Evolutionary conservation across 164 flowering plant species (phyloP), one percentile per base, ranked within the genome.

Genomic region (Hamamelis virginiana): DNA sequence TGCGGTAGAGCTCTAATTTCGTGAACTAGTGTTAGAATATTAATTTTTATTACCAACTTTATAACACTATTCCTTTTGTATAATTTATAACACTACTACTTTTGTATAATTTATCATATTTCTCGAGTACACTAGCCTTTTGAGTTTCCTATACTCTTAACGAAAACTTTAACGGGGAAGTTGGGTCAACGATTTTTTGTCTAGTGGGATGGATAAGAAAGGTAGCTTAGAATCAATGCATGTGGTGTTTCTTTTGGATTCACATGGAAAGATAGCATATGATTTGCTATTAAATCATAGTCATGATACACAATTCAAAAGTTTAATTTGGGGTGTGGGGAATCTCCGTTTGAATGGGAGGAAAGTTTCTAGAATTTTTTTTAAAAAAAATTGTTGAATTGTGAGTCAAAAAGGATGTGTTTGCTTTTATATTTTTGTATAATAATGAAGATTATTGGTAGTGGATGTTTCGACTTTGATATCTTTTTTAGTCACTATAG

Each of bases 241-340:
- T 78, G 82, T 81, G 81, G 44, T 45, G 18, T 26, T 73, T 60
- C 27, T 56, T 66, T 57, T 50, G 62, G 46, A 64, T 75, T 82
- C 83, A 78, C 83, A 79, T 72, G 80, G 73, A 79, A 63, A 78
- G 76, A 80, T 76, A 72, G 58, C 70, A 22, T 28, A 67, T 72
- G 78, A 80, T 80, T 69, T 73, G 65, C 56, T 53, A 23, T 55
- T 59, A 14, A 59, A 74, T 75, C 45, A 67, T 27, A 48, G 61
- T 66, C 67, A 51, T 60, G 71, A n/a, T 51, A 56, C 50, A 52
- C 53, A 51, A 53, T 63, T 57, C 55, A 21, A 27, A 43, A 5
- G 59, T 45, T 22, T 1, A 28, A 12, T 58, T n/a, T 53, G n/a
- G n/a, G n/a, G n/a, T n/a, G n/a, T 50, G 51, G n/a, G 66, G 64